A percentile compares a stretch with the other conserved stretches of the same genome.
Conservation (phyloP, 2,329 filamentous ascomycete species). For the Claviceps fusiformis region DNA sequence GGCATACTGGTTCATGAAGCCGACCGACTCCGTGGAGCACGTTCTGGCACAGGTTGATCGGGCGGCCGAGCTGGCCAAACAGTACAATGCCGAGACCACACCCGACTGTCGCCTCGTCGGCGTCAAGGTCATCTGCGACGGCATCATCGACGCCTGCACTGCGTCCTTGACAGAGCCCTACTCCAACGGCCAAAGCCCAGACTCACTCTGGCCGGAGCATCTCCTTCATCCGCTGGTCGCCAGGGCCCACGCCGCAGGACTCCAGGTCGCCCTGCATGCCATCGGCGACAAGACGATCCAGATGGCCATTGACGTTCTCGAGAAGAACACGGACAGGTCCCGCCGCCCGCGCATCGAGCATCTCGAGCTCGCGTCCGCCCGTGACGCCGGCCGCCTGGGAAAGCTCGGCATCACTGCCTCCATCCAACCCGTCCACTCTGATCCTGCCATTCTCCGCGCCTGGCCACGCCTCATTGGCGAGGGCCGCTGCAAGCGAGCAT, state of each 20-base stretch:
- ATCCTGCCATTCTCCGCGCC: constrained; percentile 46
- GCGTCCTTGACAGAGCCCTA: constrained; percentile 48
- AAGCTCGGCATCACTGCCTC: constrained; percentile 45
- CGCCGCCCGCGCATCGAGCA: constrained; percentile 52
- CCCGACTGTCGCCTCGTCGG: constrained; percentile 38
- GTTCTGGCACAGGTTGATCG: constrained; percentile 34
- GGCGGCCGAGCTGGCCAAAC: constrained; percentile 29
- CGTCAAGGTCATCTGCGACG: constrained; percentile 52
- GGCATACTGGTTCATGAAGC: constrained; percentile 44
- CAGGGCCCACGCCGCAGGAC: constrained; percentile 35
- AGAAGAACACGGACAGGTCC: constrained; percentile 24
- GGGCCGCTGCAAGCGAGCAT: constrained; percentile 41
- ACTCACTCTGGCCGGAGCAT: constrained; percentile 40
- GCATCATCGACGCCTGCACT: constrained; percentile 52
- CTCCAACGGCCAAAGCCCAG: constrained; percentile 29
- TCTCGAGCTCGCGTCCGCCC: constrained; percentile 41
- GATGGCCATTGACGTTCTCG: constrained; percentile 44
- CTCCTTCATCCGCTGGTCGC: constrained; percentile 40
- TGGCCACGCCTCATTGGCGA: constrained; percentile 45
- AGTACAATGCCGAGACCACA: constrained; percentile 21
- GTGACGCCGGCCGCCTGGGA: constrained; percentile 43
- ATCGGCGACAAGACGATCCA: constrained; percentile 48
- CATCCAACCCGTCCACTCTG: constrained; percentile 43
- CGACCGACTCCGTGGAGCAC: constrained; percentile 24
- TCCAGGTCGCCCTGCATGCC: constrained; percentile 52